Evolutionary conservation across 2,329 filamentous ascomycete species (phyloP).

Genomic region (Akanthomyces lecanii): DNA sequence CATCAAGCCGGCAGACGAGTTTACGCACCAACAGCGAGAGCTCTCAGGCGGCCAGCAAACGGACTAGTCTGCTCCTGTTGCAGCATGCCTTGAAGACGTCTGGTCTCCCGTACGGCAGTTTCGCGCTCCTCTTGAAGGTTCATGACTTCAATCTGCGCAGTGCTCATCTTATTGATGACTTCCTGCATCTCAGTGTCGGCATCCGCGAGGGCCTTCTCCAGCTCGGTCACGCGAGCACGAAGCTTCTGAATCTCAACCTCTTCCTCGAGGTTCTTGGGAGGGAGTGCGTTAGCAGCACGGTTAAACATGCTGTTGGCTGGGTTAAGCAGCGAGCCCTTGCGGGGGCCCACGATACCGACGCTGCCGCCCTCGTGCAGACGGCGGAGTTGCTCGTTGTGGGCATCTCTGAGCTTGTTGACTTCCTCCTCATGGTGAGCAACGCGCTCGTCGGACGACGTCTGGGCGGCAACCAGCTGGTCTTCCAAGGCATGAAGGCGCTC

Average conservation of each 20-base stretch:
- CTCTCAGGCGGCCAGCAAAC: constrained; percentile 36
- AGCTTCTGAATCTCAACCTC: constrained; percentile 71
- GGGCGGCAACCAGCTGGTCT: constrained; percentile 76
- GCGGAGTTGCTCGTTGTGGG: constrained; percentile 70
- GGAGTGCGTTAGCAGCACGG: constrained; percentile 42
- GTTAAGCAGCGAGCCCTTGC: constrained; percentile 33
- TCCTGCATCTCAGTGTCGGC: constrained; percentile 75
- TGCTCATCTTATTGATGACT: constrained; percentile 75
- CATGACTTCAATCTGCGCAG: constrained; percentile 76
- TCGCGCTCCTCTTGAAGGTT: constrained; percentile 73
- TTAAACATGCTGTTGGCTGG: constrained; percentile 30
- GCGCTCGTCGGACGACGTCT: constrained; percentile 81
- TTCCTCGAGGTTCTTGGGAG: constrained; percentile 65
- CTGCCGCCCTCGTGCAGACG: constrained; percentile 56
- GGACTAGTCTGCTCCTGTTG: constrained; percentile 58
- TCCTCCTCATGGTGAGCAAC: constrained; percentile 84
- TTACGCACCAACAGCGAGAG: constrained; percentile 27
- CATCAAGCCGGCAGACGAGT: constrained; percentile 12
- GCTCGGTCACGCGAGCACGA: constrained; percentile 72
- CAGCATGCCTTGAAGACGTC: constrained; percentile 63
- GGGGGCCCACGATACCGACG: constrained; percentile 28
- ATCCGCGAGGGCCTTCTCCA: constrained; percentile 65
- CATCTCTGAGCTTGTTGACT: constrained; percentile 69
- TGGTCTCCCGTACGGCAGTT: constrained; percentile 67
- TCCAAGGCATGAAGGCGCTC: constrained; percentile 75